These are phyloP conservation scores for Rosa lucieae DNA, from an alignment of 306 rosid species.

Conservation along the genomic window DNA sequence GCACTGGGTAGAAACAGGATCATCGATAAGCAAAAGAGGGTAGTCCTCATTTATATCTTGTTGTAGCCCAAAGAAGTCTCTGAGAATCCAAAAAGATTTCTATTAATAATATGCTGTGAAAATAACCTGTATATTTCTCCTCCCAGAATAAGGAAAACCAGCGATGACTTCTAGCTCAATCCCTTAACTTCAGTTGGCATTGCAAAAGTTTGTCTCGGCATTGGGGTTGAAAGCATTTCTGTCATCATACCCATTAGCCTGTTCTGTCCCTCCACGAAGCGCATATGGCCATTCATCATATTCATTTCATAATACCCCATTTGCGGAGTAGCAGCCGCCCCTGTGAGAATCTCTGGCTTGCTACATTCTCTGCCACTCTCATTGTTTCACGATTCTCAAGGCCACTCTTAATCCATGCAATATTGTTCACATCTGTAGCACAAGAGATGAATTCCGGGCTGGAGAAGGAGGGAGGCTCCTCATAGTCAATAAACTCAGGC, in stretches of 20 bases:
- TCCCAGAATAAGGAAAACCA: slow-evolving; percentile 9
- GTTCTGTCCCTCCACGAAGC: slow-evolving; percentile 45
- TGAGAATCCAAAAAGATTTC: neutral
- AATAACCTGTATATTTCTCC: slow-evolving; percentile 9
- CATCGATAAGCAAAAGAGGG: neutral
- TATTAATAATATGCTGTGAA: neutral
- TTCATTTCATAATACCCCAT: slow-evolving; percentile 28
- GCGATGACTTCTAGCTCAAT: slow-evolving; percentile 34
- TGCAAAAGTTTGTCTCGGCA: slow-evolving; percentile 46
- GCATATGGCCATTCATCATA: slow-evolving; percentile 27
- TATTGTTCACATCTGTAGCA: slow-evolving; percentile 64
- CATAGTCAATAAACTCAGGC: slow-evolving; percentile 68
- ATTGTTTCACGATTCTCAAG: slow-evolving; percentile 39
- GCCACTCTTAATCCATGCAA: slow-evolving; percentile 79
- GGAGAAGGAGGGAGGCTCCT: slow-evolving; percentile 52
- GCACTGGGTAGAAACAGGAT: neutral
- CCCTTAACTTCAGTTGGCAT: slow-evolving; percentile 61
- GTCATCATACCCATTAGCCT: slow-evolving; percentile 51
- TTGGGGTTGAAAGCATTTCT: slow-evolving; percentile 44
- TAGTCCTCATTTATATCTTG: neutral
- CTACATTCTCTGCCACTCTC: slow-evolving; percentile 27
- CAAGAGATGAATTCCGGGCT: slow-evolving; percentile 59
- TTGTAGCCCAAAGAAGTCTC: neutral
- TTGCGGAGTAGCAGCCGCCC: slow-evolving; percentile 26
- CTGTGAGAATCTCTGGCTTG: slow-evolving; percentile 34